Percentiles rank a stretch among this genome's conserved stretches.
phyloP scores from a whole-genome alignment of 164 flowering plant species.

The Saururus chinensis region DNA sequence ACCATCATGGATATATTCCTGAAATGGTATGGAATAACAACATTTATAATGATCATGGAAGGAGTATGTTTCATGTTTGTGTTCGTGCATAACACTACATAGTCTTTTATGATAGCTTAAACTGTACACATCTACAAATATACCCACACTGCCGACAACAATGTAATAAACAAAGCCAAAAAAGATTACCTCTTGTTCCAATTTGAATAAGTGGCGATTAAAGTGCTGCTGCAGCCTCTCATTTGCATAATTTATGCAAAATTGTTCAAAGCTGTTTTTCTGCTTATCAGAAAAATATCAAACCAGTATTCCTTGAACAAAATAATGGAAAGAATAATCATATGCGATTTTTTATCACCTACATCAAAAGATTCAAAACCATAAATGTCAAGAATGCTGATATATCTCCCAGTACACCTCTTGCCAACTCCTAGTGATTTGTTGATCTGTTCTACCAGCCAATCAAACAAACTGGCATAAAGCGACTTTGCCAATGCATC shows the following conservation, averaged over 20 bases:
- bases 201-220: conserved; percentile 92
- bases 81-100: not conserved
- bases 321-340: not conserved
- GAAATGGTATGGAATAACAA: conserved; percentile 7
- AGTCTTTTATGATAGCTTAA: not conserved
- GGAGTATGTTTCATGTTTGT: too few species aligned
- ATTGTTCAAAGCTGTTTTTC: conserved; percentile 98
- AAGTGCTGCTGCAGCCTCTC: conserved; percentile 98
- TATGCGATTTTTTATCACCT: conserved; percentile 12
- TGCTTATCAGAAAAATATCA: conserved; percentile 16
- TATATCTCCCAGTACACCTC: conserved; percentile 86
- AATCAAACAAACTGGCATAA: conserved; percentile 92
- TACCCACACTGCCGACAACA: not conserved
- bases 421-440: conserved; percentile 90
- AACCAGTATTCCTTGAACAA: not conserved
- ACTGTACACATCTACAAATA: not conserved
- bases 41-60: too few species aligned
- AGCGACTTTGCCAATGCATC: conserved; percentile 98
- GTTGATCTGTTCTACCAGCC: conserved; percentile 95
- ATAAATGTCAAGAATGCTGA: conserved; percentile 97
- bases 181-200: conserved; percentile 85
- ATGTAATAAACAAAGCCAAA: not conserved
- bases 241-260: conserved; percentile 98
- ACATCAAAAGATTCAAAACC: conserved; percentile 98
- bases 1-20: conserved; percentile 97